These are phyloP conservation scores for Allantophomopsis cytisporea DNA, from an alignment of 2,329 filamentous ascomycete genomes.

Conservation along the genomic window DNA sequence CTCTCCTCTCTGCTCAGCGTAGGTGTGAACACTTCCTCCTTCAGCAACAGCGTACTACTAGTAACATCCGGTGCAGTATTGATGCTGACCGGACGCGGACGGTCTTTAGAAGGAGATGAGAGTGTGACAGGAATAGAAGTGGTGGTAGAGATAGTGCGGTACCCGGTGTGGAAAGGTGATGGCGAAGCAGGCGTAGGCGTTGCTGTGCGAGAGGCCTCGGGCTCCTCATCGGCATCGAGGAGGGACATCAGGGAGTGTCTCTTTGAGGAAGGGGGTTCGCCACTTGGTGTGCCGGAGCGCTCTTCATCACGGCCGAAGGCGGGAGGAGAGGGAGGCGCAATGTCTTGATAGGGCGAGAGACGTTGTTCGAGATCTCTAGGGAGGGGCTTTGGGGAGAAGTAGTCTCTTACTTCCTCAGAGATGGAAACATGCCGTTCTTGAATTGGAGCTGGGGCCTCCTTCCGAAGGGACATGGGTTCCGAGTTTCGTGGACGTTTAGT, in stretches of 20 bases:
- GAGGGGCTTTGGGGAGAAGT: constrained; percentile 1
- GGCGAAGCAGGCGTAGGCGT: constrained; percentile 1
- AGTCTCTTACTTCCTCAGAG: background rate
- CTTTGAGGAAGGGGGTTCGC: constrained; percentile 40
- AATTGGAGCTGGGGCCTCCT: background rate
- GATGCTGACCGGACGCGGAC: too few relatives aligned
- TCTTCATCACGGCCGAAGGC: background rate
- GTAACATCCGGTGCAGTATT: constrained; percentile 8
- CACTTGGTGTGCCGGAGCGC: constrained; percentile 46
- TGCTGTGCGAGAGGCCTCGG: constrained; percentile 20
- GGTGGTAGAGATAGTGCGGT: constrained; percentile 18
- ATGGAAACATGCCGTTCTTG: background rate
- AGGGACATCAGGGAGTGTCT: constrained; percentile 43
- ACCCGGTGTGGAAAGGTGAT: constrained; percentile 8
- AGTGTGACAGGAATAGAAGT: constrained; percentile 14
- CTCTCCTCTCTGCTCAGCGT: constrained; percentile 64
- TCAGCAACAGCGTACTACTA: constrained; percentile 6
- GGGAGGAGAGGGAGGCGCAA: too few relatives aligned
- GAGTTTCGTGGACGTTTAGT: background rate
- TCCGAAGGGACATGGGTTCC: constrained; percentile 4
- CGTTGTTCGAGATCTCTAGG: constrained; percentile 3
- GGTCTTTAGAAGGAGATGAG: constrained; percentile 6
- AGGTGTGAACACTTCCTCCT: constrained; percentile 43
- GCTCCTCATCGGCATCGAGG: constrained; percentile 31
- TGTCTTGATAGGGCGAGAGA: background rate